Evolutionary conservation across 2,329 filamentous ascomycete species (phyloP).

Genomic region (Spiromastix sp.): DNA sequence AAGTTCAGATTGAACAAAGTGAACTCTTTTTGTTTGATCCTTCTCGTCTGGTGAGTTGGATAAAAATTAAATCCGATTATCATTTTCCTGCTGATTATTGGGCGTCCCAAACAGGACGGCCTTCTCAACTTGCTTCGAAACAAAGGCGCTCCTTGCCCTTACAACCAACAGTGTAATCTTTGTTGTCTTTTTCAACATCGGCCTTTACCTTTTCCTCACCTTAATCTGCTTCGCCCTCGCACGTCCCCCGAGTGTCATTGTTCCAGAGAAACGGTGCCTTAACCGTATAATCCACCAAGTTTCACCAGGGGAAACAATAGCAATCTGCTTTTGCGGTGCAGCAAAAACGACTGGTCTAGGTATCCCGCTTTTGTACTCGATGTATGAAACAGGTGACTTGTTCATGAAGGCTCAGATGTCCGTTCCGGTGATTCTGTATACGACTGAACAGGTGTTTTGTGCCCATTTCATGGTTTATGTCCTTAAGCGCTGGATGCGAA

Average conservation of each 20-base stretch:
- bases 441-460: slow-evolving; percentile 29
- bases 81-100: neutral
- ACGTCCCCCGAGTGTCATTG: slow-evolving; percentile 21
- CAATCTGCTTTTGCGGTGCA: slow-evolving; percentile 62
- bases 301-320: slow-evolving; percentile 52
- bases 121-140: slow-evolving; percentile 45
- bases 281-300: slow-evolving; percentile 26
- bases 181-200: slow-evolving; percentile 57
- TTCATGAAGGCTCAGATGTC: slow-evolving; percentile 27
- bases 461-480: slow-evolving; percentile 30
- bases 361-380: slow-evolving; percentile 57
- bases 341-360: slow-evolving; percentile 64
- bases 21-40: slow-evolving; percentile 34
- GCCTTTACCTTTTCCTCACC: slow-evolving; percentile 54
- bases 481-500: slow-evolving; percentile 23
- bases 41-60: slow-evolving; percentile 45
- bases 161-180: slow-evolving; percentile 54
- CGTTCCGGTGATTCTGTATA: slow-evolving; percentile 29
- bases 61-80: slow-evolving; percentile 32
- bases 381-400: slow-evolving; percentile 39
- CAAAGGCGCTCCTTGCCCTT: slow-evolving; percentile 49
- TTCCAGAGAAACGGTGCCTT: slow-evolving; percentile 6
- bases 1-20: slow-evolving; percentile 44
- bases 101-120: slow-evolving; percentile 19
- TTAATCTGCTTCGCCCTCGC: slow-evolving; percentile 44